phyloP scores from a whole-genome alignment of 179 eudicot genomes.

The Pouteria campechiana region DNA sequence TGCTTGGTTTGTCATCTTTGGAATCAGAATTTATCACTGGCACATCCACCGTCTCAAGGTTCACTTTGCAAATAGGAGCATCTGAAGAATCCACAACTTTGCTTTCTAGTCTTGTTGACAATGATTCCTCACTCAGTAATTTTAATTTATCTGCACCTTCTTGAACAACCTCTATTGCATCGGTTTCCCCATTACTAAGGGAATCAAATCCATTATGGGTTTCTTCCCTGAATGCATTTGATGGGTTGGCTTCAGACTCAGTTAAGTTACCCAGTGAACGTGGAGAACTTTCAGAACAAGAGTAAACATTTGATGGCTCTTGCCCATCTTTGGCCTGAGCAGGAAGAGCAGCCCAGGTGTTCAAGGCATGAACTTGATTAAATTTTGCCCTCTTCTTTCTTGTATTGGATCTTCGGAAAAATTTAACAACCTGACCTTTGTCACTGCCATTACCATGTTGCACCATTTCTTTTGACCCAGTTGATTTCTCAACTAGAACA shows the following conservation, averaged over 20 bases:
- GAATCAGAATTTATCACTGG: constrained; percentile 9
- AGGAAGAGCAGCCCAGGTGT: too few relatives aligned
- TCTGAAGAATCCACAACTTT: constrained; percentile 3
- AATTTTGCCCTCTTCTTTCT: too few relatives aligned
- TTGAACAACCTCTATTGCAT: constrained; percentile 2
- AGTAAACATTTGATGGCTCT: too few relatives aligned
- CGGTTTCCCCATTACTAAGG: constrained; percentile 3
- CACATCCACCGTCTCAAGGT: constrained; percentile 12
- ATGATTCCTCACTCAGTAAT: constrained; percentile 4
- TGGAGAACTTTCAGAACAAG: too few relatives aligned
- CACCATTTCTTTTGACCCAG: constrained; percentile 8
- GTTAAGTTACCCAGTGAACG: too few relatives aligned
- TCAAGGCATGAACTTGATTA: too few relatives aligned
- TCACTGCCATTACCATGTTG: not conserved
- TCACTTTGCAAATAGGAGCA: constrained; percentile 3
- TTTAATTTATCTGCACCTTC: too few relatives aligned
- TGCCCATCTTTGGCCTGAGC: too few relatives aligned
- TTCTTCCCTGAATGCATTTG: too few relatives aligned
- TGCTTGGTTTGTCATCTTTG: constrained; percentile 15
- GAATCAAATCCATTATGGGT: too few relatives aligned
- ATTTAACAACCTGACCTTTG: constrained; percentile 8
- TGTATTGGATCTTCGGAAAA: constrained; percentile 21
- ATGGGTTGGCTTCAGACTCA: too few relatives aligned
- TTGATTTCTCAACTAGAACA: not conserved
- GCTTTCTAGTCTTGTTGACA: constrained; percentile 1